A percentile compares a stretch with the other conserved stretches of the same genome.
Evolutionary conservation across 768 basidiomycete species (phyloP).

Genomic region (Collybiopsis confluens): DNA sequence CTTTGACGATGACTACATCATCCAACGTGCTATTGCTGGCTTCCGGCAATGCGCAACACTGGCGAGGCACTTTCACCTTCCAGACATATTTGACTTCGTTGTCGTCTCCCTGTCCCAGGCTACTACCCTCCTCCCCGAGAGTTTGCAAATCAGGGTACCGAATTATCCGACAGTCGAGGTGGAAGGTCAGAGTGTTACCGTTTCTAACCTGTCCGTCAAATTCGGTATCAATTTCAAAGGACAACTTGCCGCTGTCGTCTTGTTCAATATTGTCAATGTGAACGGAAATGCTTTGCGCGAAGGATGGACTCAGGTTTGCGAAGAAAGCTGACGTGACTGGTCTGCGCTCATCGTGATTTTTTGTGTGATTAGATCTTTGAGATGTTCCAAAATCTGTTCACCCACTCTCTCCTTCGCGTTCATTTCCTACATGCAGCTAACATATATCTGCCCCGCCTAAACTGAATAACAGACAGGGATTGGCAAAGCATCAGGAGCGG

Average conservation of each 20-base stretch:
- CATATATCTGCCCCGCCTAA: no score
- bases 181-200: slow-evolving; percentile 84
- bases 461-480: no score
- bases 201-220: slow-evolving; percentile 86
- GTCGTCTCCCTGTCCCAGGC: slow-evolving; percentile 91
- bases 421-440: no score
- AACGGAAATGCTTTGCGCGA: slow-evolving; percentile 92
- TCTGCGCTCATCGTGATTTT: slow-evolving; percentile 4
- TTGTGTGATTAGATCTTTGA: slow-evolving; percentile 75
- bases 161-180: slow-evolving; percentile 88
- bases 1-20: slow-evolving; percentile 95
- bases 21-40: slow-evolving; percentile 92
- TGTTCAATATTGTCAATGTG: slow-evolving; percentile 97
- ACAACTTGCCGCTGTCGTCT: slow-evolving; percentile 92
- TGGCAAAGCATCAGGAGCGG: no score
- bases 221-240: slow-evolving; percentile 96
- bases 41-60: slow-evolving; percentile 95
- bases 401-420: slow-evolving; percentile 91
- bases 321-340: no score
- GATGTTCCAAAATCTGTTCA: slow-evolving; percentile 95
- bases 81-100: slow-evolving; percentile 96
- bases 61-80: slow-evolving; percentile 82
- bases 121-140: slow-evolving; percentile 79
- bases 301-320: slow-evolving; percentile 95
- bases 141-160: slow-evolving; percentile 63